These are phyloP conservation scores for Murraya paniculata DNA, from an alignment of 345 rosid genomes.

Conservation along the genomic window DNA sequence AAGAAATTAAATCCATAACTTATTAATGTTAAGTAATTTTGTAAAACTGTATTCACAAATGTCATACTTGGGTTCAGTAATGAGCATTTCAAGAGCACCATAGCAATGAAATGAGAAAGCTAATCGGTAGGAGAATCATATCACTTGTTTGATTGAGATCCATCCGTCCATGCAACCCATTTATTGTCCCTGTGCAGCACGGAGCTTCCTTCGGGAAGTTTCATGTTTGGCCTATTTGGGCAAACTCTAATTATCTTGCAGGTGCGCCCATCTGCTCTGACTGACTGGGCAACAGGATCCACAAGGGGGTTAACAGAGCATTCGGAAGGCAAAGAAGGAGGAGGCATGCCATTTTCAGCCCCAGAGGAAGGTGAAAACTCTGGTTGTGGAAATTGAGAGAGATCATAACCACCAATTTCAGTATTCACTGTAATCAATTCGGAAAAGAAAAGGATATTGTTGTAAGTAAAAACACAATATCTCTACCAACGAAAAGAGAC, in stretches of 20 bases:
- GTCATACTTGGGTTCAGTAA: background rate
- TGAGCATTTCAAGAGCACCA: background rate
- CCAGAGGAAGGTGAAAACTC: background rate
- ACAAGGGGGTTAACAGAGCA: background rate
- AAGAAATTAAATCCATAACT: background rate
- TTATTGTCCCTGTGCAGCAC: slow-evolving; percentile 22
- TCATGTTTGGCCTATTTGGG: slow-evolving; percentile 22
- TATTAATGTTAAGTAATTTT: background rate
- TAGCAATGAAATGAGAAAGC: background rate
- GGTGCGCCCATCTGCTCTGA: background rate
- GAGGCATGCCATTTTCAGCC: background rate
- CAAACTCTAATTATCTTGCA: slow-evolving; percentile 15
- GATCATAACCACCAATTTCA: background rate
- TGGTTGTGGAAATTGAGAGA: slow-evolving; percentile 16
- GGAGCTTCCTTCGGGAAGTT: slow-evolving; percentile 20
- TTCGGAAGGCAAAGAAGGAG: slow-evolving; percentile 6
- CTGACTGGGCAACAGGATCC: background rate
- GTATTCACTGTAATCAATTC: slow-evolving; percentile 9
- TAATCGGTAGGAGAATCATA: background rate
- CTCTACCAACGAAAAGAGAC: background rate
- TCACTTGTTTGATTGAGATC: slow-evolving; percentile 7
- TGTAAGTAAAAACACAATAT: background rate
- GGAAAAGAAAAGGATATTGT: background rate
- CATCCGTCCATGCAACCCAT: slow-evolving; percentile 26
- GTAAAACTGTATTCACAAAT: background rate